phyloP scores from a whole-genome alignment of 352 stramenopile species.

The Globisporangium rhizosaccharum region DNA sequence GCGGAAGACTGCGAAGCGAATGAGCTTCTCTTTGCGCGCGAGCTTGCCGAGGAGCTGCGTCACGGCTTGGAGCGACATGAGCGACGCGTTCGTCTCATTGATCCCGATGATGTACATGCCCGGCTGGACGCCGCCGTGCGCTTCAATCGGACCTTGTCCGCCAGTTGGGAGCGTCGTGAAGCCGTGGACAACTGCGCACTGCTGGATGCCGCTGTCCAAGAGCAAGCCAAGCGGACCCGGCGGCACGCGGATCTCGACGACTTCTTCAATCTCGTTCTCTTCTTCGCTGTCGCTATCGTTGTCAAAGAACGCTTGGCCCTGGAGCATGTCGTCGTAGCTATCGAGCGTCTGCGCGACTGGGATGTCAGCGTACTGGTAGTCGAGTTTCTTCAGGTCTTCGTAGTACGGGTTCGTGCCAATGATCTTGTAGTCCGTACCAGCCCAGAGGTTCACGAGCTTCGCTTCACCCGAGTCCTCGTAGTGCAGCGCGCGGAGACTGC shows the following conservation, averaged over 20 bases:
- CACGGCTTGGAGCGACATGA: constrained; percentile 74
- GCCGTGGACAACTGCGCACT: constrained; percentile 77
- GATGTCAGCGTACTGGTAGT: constrained; percentile 72
- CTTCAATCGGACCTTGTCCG: constrained; percentile 58
- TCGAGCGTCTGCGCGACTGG: constrained; percentile 26
- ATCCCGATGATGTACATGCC: constrained; percentile 88
- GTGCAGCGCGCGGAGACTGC: constrained; percentile 69
- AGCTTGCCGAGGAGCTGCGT: constrained; percentile 70
- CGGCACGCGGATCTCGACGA: constrained; percentile 68
- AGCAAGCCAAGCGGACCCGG: constrained; percentile 69
- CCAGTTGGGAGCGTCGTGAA: constrained; percentile 64
- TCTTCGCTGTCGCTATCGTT: constrained; percentile 77
- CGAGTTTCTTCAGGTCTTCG: constrained; percentile 61
- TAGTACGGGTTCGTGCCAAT: constrained; percentile 62
- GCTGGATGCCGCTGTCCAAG: constrained; percentile 69
- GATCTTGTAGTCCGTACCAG: constrained; percentile 81
- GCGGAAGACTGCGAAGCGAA: constrained; percentile 73
- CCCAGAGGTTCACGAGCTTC: constrained; percentile 79
- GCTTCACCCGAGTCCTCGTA: constrained; percentile 73
- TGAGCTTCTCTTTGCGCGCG: constrained; percentile 71
- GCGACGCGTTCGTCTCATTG: constrained; percentile 77
- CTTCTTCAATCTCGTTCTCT: constrained; percentile 72
- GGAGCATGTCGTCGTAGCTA: constrained; percentile 56
- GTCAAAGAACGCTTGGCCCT: constrained; percentile 77
- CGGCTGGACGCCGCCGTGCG: constrained; percentile 51